phyloP scores from a whole-genome alignment of 1,139 yeast species.

The Lodderomyces jiufengensis region DNA sequence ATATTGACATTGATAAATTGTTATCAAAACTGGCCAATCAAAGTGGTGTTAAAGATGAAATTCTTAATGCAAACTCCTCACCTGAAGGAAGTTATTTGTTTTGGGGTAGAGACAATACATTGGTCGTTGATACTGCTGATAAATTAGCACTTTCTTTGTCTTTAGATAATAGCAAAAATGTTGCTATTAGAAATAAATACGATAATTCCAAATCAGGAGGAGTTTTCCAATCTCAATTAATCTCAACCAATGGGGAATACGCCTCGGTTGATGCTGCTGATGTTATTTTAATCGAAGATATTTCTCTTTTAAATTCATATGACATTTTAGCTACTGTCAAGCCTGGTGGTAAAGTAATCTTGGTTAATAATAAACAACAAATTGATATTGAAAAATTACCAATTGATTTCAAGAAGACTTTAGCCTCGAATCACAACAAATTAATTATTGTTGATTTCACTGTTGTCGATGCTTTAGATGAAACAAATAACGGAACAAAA shows the following conservation, averaged over 20 bases:
- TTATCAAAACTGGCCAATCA: slow-evolving; percentile 9
- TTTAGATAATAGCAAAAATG: slow-evolving; percentile 52
- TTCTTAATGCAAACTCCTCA: slow-evolving; percentile 41
- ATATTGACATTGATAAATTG: slow-evolving; percentile 25
- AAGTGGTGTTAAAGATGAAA: slow-evolving; percentile 10
- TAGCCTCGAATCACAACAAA: slow-evolving; percentile 51
- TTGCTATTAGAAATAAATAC: slow-evolving; percentile 59
- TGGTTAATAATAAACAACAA: slow-evolving; percentile 37
- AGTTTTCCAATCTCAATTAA: slow-evolving; percentile 71
- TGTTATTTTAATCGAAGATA: slow-evolving; percentile 60
- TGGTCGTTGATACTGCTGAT: slow-evolving; percentile 54
- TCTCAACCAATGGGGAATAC: slow-evolving; percentile 33
- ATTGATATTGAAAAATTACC: slow-evolving; percentile 51
- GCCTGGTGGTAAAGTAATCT: slow-evolving; percentile 54
- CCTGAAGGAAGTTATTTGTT: slow-evolving; percentile 52
- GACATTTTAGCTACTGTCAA: slow-evolving; percentile 62
- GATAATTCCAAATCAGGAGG: slow-evolving; percentile 77
- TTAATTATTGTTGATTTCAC: slow-evolving; percentile 57
- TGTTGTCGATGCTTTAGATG: slow-evolving; percentile 51
- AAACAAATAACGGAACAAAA: slow-evolving; percentile 55
- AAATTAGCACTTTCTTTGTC: slow-evolving; percentile 72
- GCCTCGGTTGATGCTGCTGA: slow-evolving; percentile 56
- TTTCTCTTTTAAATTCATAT: slow-evolving; percentile 48
- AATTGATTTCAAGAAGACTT: slow-evolving; percentile 47
- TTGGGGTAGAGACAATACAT: slow-evolving; percentile 67